Evolutionary conservation across 129 eudicot species (phyloP).

Genomic region (Lonicera japonica): DNA sequence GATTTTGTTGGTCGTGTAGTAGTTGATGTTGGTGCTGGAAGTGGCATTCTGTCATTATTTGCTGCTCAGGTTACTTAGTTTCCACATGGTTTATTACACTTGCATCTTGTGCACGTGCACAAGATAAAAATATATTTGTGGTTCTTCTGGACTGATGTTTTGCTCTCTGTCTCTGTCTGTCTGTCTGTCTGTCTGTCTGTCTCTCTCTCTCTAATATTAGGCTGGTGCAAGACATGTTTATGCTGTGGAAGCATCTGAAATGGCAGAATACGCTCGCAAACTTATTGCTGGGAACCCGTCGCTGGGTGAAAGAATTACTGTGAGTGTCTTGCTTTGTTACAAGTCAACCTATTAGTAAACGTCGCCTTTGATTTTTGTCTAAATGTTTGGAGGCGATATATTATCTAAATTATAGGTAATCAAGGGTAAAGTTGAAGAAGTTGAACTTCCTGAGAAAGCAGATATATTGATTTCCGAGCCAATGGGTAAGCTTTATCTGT

Average conservation of each 20-base stretch:
- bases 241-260: constrained; percentile 99
- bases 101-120: background rate
- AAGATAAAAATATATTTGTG: background rate
- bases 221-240: constrained; percentile 99
- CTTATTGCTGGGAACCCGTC: constrained; percentile 92
- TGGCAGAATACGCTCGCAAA: constrained; percentile 94
- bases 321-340: constrained; percentile 20
- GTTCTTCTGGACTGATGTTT: background rate
- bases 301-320: constrained; percentile 79
- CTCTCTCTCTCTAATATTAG: constrained; percentile 25
- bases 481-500: constrained; percentile 59
- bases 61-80: constrained; percentile 77
- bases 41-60: constrained; percentile 89
- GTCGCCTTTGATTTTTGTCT: constrained; percentile 8
- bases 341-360: background rate
- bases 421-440: constrained; percentile 96
- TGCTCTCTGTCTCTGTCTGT: constrained; percentile 7
- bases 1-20: constrained; percentile 86
- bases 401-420: constrained; percentile 49
- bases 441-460: constrained; percentile 93
- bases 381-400: constrained; percentile 8
- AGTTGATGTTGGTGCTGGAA: constrained; percentile 98
- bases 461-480: constrained; percentile 97
- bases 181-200: too few species aligned
- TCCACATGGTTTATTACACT: background rate